Base-by-base conservation (phyloP, 1,284 basidiomycete genomes). In the Porodaedalea pini region DNA sequence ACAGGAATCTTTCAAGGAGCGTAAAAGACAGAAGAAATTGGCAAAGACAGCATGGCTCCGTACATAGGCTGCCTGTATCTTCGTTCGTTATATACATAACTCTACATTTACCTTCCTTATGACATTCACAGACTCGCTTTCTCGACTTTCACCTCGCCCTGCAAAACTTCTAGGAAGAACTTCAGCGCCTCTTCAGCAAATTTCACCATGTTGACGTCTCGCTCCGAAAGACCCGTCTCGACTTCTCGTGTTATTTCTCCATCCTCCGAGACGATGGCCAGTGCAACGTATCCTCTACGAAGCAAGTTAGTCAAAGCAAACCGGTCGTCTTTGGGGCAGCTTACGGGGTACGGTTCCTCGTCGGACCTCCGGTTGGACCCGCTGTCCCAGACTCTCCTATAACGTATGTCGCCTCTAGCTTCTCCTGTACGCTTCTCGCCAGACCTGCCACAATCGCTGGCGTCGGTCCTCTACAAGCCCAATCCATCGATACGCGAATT, bases 1-100 rank as follows among this genome's bases (percentile, higher is more conserved):
- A 25, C 70, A 94, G 92, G 90, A 94, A 65, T 83, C 90, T 39
- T 94, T 90, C 73, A 90, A 86, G 69, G 88, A 90, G 68, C 88
- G 92, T 76, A 93, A 93, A 71, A 78, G 75, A 62, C 76, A 79
- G 69, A 92, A 93, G 77, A 93, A 92, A 74, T 80, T 87, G 5
- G 85, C 90, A 47, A 91, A 90, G 73, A 92, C 90, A 6, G 92
- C 92, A 4, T 95, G 92, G 92, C 69, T 95, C 63, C 82, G 91
- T 69, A 90, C 88, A 63, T 90, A 67, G 63, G 19, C 13, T 51
- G 51, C 36, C 25, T 54, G 57, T 58, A 43, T 37, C 13, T 23
- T 43, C 17, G 37, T 23, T 56, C 34, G 34, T 51, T 39, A 36
- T 21, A 45, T 55, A 47, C 17, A 55, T 13, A 41, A 40, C 31